A percentile compares a stretch with the other conserved stretches of the same genome.
These are phyloP conservation scores for Helotiales sp. DNA, from an alignment of 2,329 filamentous ascomycete species.

Conservation along the genomic window DNA sequence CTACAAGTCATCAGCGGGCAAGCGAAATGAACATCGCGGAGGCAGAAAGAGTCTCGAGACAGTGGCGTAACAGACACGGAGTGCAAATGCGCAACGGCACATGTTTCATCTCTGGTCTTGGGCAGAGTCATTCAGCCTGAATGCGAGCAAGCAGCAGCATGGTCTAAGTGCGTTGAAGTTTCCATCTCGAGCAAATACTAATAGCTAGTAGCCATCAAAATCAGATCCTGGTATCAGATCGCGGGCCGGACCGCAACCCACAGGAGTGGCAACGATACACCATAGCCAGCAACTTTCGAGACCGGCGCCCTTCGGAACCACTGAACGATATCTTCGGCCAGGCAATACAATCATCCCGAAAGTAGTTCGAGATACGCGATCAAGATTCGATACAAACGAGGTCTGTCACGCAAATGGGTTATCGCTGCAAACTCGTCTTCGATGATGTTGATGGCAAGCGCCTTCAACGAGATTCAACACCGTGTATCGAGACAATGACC, in stretches of 20 bases:
- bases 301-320: not conserved
- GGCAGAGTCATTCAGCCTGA: not conserved
- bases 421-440: too few species aligned
- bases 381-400: too few species aligned
- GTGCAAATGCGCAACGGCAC: too few species aligned
- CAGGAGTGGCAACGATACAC: not conserved
- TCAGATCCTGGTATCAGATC: not conserved
- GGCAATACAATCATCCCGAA: not conserved
- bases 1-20: too few species aligned
- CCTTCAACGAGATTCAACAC: too few species aligned
- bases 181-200: not conserved
- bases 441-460: too few species aligned
- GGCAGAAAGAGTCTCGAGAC: too few species aligned
- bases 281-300: not conserved
- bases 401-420: too few species aligned
- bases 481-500: too few species aligned
- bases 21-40: too few species aligned
- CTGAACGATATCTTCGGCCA: not conserved
- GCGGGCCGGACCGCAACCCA: not conserved
- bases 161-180: not conserved
- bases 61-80: too few species aligned
- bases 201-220: not conserved
- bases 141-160: not conserved
- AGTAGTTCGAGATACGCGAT: not conserved
- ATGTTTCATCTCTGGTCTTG: not conserved